phyloP scores from a whole-genome alignment of 2,329 filamentous ascomycete species.

The Elsinoe fawcettii region DNA sequence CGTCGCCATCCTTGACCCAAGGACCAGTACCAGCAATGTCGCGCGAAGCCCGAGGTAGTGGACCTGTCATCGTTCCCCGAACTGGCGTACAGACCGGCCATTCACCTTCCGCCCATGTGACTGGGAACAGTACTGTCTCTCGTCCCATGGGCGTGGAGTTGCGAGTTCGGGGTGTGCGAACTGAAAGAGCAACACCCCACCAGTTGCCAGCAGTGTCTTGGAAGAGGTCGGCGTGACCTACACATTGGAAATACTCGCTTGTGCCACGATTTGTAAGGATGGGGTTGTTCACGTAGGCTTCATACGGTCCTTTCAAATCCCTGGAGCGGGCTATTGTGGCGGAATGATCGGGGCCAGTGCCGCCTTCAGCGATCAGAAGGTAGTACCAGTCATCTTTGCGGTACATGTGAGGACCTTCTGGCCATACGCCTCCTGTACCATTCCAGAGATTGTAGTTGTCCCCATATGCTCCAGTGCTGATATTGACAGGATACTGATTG shows the following conservation, averaged over 20 bases:
- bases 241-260: constrained; percentile 39
- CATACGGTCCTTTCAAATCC: constrained; percentile 29
- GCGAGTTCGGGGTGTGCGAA: constrained; percentile 38
- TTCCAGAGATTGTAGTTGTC: constrained; percentile 25
- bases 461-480: background rate
- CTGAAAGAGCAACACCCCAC: constrained; percentile 46
- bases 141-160: constrained; percentile 47
- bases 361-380: constrained; percentile 32
- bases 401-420: constrained; percentile 35
- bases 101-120: constrained; percentile 42
- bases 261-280: constrained; percentile 24
- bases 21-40: constrained; percentile 37
- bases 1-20: constrained; percentile 38
- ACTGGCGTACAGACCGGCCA: constrained; percentile 35
- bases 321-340: constrained; percentile 33
- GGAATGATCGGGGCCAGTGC: constrained; percentile 35
- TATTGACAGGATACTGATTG: background rate
- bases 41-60: constrained; percentile 31
- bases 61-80: constrained; percentile 38
- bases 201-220: constrained; percentile 45
- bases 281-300: constrained; percentile 23
- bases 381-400: constrained; percentile 32
- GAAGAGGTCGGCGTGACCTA: constrained; percentile 52
- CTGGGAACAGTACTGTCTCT: constrained; percentile 45
- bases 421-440: constrained; percentile 28